Conservation (phyloP, 2,329 filamentous ascomycete genomes). For the Penicillium sp. region DNA sequence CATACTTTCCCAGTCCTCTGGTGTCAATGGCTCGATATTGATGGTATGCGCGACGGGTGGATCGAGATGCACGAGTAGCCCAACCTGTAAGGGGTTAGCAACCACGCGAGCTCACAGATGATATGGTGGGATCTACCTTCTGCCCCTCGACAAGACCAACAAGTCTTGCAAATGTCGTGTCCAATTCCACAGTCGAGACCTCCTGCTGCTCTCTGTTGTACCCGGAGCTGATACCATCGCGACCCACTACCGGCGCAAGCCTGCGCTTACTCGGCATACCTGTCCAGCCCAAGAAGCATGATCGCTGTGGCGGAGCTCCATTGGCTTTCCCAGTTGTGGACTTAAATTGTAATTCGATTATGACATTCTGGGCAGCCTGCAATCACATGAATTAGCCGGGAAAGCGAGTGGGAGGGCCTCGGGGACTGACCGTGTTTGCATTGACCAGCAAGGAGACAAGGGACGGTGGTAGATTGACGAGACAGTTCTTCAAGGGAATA, state of each 20-base stretch:
- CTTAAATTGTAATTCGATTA: slow-evolving; percentile 85
- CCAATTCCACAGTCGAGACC: slow-evolving; percentile 76
- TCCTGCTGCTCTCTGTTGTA: slow-evolving; percentile 75
- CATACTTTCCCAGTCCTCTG: slow-evolving; percentile 91
- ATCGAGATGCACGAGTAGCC: slow-evolving; percentile 75
- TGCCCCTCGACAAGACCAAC: slow-evolving; percentile 79
- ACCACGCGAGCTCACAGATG: slow-evolving; percentile 25
- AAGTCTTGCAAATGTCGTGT: slow-evolving; percentile 77
- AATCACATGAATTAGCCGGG: slow-evolving; percentile 15
- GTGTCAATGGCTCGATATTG: slow-evolving; percentile 92
- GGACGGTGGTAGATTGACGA: slow-evolving; percentile 86
- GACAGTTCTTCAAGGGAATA: slow-evolving; percentile 86
- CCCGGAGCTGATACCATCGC: slow-evolving; percentile 69
- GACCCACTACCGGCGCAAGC: slow-evolving; percentile 69
- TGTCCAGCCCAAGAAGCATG: slow-evolving; percentile 91
- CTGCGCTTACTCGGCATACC: slow-evolving; percentile 94
- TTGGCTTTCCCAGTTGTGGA: slow-evolving; percentile 55
- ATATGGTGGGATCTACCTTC: slow-evolving; percentile 58
- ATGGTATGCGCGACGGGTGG: slow-evolving; percentile 90
- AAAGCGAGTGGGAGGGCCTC: slow-evolving; percentile 5
- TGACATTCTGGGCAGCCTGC: slow-evolving; percentile 89
- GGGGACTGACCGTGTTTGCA: slow-evolving; percentile 74
- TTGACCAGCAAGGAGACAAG: slow-evolving; percentile 84
- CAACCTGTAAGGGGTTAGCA: slow-evolving; percentile 49
- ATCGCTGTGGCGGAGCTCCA: slow-evolving; percentile 59